Base-by-base conservation (phyloP, 176 grass and related monocot genomes). In the Eleusine indica region DNA sequence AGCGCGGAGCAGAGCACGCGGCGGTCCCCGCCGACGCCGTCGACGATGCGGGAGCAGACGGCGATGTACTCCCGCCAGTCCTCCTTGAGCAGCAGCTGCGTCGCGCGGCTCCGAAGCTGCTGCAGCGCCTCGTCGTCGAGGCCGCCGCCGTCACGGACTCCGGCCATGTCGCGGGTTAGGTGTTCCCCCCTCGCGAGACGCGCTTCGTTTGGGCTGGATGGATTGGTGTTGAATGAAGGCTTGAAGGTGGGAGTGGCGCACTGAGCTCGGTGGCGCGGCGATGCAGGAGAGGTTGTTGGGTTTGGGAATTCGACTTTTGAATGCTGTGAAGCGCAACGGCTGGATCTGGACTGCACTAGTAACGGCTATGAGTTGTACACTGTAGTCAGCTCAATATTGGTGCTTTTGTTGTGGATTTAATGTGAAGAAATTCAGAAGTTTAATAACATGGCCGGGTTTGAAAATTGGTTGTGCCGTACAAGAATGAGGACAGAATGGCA, bases 1-100 rank as follows among this genome's bases (percentile, higher is more conserved):
- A 91, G 87, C 48, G 94, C 78, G 38, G 88, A 76, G 78, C 90
- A 88, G 66, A 91, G 88, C 29, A 86, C 68, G 77, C 84, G 93
- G 29, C 70, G 71, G 86, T 92, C 86, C 15, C 65, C 58, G 66
- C 40, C 64, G 70, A 30, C 70, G 65, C 12, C 42, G 19, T 62
- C 86, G 41, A 98, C 79, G 63, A 98, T 84, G 70, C 81, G 82
- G 68, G 93, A 80, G 87, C 89, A 93, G 68, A 91, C 92, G 82
- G 73, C 85, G 86, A 87, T 90, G 74, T 95, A 98, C 49, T 89
- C 90, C 22, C 77, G 58, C 96, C 96, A 95, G 81, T 95, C 85
- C 71, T 98, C 91, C 70, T 90, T 93, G 70, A 93, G 83, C 67
- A 94, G 83, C 54, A 97, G 86, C 87, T 87, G 83, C 61, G 90